Evolutionary conservation across 2,329 filamentous ascomycete species (phyloP).

Genomic region (Aspergillus brasiliensis): DNA sequence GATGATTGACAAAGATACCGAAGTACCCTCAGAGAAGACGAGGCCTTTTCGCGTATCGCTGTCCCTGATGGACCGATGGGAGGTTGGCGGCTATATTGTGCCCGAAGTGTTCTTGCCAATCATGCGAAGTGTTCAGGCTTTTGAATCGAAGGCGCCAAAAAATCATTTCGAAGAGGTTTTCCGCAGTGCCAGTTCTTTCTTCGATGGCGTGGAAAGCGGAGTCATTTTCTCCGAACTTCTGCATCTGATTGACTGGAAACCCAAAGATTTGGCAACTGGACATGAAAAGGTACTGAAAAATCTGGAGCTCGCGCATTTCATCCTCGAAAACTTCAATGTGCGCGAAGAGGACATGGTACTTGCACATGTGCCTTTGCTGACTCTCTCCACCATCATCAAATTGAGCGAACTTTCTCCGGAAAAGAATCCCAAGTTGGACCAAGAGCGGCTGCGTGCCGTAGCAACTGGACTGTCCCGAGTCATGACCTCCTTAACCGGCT

Average conservation of each 20-base stretch:
- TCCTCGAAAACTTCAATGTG: conserved; percentile 86
- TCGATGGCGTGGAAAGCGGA: conserved; percentile 93
- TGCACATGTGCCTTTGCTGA: conserved; percentile 76
- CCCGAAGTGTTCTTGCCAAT: conserved; percentile 86
- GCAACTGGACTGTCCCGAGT: conserved; percentile 32
- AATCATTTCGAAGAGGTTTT: conserved; percentile 81
- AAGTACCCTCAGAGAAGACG: conserved; percentile 67
- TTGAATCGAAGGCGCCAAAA: conserved; percentile 68
- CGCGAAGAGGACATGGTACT: conserved; percentile 94
- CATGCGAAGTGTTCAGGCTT: conserved; percentile 75
- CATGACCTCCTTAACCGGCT: conserved; percentile 30
- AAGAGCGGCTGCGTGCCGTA: conserved; percentile 21
- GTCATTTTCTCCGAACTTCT: conserved; percentile 87
- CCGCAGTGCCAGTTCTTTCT: conserved; percentile 91
- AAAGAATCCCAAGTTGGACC: conserved; percentile 13
- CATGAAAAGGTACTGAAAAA: conserved; percentile 60
- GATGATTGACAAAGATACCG: conserved; percentile 66
- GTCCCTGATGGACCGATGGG: conserved; percentile 97
- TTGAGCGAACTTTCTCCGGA: conserved; percentile 40
- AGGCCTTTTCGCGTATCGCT: conserved; percentile 88
- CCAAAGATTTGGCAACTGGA: conserved; percentile 53
- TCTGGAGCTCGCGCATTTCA: conserved; percentile 75
- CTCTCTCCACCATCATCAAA: conserved; percentile 62
- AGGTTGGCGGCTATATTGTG: conserved; percentile 87
- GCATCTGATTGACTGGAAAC: conserved; percentile 59